A percentile compares a stretch with the other conserved stretches of the same genome.
Conservation (phyloP, 371 early-diverging fungal genomes). For the Mortierella polycephala region DNA sequence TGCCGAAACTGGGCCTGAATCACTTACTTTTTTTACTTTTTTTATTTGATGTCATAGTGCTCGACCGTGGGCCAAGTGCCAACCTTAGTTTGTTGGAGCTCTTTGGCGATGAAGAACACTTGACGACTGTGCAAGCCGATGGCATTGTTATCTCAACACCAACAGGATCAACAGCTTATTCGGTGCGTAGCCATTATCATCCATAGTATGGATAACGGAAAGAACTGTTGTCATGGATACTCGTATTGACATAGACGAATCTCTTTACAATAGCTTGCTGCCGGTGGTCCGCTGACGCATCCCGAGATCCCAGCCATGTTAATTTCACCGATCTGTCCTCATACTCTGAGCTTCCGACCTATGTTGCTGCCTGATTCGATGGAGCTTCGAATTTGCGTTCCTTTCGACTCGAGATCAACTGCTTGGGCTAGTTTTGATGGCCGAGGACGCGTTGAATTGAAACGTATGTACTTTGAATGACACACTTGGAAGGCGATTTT, state of each 20-base stretch:
- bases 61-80: slow-evolving; percentile 91
- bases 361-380: slow-evolving; percentile 92
- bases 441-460: slow-evolving; percentile 83
- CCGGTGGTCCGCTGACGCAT: slow-evolving; percentile 94
- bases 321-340: slow-evolving; percentile 95
- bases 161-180: slow-evolving; percentile 96
- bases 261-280: slow-evolving; percentile 69
- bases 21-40: neutral
- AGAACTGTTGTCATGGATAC: slow-evolving; percentile 44
- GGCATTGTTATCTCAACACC: slow-evolving; percentile 93
- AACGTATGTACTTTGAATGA: slow-evolving; percentile 54
- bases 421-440: slow-evolving; percentile 93
- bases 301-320: slow-evolving; percentile 92
- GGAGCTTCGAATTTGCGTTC: slow-evolving; percentile 80
- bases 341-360: slow-evolving; percentile 93
- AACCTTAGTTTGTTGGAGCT: slow-evolving; percentile 90
- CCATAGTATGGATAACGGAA: no score
- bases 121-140: slow-evolving; percentile 91
- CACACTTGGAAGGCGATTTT: neutral
- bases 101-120: slow-evolving; percentile 85
- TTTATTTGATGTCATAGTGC: slow-evolving; percentile 55
- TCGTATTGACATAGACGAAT: slow-evolving; percentile 18
- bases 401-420: slow-evolving; percentile 73
- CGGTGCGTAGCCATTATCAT: slow-evolving; percentile 59
- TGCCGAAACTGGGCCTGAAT: neutral